Base-by-base conservation (phyloP, 2,329 filamentous ascomycete genomes). In the Magnaporthiopsis poae region DNA sequence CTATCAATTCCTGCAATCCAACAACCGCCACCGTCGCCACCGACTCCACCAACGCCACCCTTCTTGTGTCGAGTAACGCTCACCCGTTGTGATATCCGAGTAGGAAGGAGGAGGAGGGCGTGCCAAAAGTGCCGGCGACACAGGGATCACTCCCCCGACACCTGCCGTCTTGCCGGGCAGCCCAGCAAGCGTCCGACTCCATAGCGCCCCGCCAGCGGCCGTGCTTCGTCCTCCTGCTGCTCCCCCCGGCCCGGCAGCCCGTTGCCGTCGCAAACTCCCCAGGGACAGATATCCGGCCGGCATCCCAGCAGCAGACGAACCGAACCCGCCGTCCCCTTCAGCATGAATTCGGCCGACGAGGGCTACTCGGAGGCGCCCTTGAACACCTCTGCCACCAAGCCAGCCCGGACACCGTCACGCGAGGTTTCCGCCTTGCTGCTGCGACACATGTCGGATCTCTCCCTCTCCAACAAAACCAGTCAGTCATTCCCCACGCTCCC, bases 301-400 rank as follows among this genome's bases (percentile, higher is more conserved):
- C 46, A 56, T 56, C 46, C 21, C 46, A 56, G 46, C 18, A 25
- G 46, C 46, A 11, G 13, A 18, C 60, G 60, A 39, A 39, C 46
- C 60, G 60, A 39, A 39, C 46, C 62, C 27, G 18, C 62, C 7
- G 36, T 39, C 66, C 67, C 31, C 64, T 75, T 21, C 81, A 83
- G 68, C 81, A 88, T 65, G 64, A 60, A 65, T 65, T 65, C 64
- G 75, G 84, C 92, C 67, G 91, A 96, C 79, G 92, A 96, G 79
- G 92, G 92, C 72, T 96, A 95, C 76, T 93, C 91, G 7, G 91
- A 95, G 75, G 90, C 93, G 71, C 84, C 84, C 67, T 77, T 87
- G 65, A 83, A 81, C 70, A 77, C 80, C 13, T 71, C 66, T 78
- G 68, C 66, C 67, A 31, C 65, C 60, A 77, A 69, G 70, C 69